phyloP scores from a whole-genome alignment of 495 filamentous ascomycete species.

The Amniculicola lignicola region DNA sequence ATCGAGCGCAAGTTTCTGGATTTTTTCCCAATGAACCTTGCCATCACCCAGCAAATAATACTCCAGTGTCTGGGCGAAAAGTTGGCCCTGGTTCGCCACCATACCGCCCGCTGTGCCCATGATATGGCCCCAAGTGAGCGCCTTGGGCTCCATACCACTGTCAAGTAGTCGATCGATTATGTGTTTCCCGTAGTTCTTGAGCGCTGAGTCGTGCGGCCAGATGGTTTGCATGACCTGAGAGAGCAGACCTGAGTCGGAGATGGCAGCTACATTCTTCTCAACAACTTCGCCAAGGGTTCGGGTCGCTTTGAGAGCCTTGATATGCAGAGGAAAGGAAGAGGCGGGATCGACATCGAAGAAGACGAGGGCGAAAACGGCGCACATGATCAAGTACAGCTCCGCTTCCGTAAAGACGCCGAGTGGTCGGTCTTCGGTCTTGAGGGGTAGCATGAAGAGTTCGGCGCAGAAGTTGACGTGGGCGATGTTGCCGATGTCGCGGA shows the following conservation, averaged over 20 bases:
- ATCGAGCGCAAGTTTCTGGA: conserved; percentile 48
- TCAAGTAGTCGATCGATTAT: conserved; percentile 38
- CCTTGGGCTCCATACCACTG: conserved; percentile 27
- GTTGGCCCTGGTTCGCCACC: conserved; percentile 44
- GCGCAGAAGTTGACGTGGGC: conserved; percentile 59
- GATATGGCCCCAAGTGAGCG: conserved; percentile 42
- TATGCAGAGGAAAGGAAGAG: conserved; percentile 60
- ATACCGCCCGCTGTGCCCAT: conserved; percentile 45
- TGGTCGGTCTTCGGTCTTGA: conserved; percentile 61
- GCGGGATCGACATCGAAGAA: conserved; percentile 66
- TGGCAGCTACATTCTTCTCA: conserved; percentile 33
- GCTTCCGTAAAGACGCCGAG: conserved; percentile 54
- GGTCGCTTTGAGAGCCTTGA: conserved; percentile 46
- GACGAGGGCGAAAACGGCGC: conserved; percentile 59
- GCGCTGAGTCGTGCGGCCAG: conserved; percentile 28
- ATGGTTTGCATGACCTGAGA: conserved; percentile 31
- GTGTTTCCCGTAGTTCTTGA: conserved; percentile 40
- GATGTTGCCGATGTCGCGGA: conserved; percentile 61
- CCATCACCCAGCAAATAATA: conserved; percentile 48
- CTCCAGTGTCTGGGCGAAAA: conserved; percentile 41
- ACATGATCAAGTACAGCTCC: conserved; percentile 59
- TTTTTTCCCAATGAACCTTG: conserved; percentile 48
- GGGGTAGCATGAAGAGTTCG: conserved; percentile 60
- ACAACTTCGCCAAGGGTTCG: conserved; percentile 38
- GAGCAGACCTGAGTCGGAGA: conserved; percentile 29